Percentiles rank a stretch among this genome's conserved stretches.
phyloP scores from a whole-genome alignment of 2,329 filamentous ascomycete species.

The Colletotrichum theobromicola region DNA sequence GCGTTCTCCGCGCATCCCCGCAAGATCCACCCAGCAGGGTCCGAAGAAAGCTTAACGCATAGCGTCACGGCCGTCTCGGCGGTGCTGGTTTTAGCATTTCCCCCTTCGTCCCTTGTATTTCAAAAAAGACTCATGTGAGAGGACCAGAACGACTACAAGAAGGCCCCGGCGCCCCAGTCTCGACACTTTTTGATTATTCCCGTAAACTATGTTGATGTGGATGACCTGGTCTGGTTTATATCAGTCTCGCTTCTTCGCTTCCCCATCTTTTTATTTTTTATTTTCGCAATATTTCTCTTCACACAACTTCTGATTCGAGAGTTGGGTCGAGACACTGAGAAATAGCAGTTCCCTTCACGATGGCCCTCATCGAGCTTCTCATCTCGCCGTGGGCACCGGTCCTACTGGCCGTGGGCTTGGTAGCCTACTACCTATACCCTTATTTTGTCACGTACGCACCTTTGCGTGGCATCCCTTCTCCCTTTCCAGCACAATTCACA shows the following conservation, averaged over 20 bases:
- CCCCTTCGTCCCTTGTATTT: not conserved
- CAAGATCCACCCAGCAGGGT: slow-evolving; percentile 7
- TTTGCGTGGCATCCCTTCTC: slow-evolving; percentile 63
- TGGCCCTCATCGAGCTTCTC: slow-evolving; percentile 13
- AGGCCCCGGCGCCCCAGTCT: not conserved
- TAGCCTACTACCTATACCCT: slow-evolving; percentile 46
- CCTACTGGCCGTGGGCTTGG: not conserved
- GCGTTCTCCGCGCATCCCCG: not conserved
- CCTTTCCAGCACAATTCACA: slow-evolving; percentile 69
- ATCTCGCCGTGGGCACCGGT: slow-evolving; percentile 18
- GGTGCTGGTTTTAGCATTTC: not conserved
- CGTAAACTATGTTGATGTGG: not conserved
- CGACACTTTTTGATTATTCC: not conserved
- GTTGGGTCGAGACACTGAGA: not conserved
- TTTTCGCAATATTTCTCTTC: not conserved
- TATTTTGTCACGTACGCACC: slow-evolving; percentile 61
- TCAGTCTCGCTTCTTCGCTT: not conserved
- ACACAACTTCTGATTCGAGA: not conserved
- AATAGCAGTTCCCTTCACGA: not conserved
- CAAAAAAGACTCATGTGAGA: not conserved
- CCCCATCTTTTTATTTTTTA: not conserved
- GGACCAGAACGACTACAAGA: not conserved
- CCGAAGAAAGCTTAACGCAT: slow-evolving; percentile 4
- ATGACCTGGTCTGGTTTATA: not conserved
- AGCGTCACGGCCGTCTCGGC: not conserved